A percentile compares a stretch with the other conserved stretches of the same genome.
phyloP scores from a whole-genome alignment of 1,284 basidiomycete species.

The Leucoagaricus sp. region DNA sequence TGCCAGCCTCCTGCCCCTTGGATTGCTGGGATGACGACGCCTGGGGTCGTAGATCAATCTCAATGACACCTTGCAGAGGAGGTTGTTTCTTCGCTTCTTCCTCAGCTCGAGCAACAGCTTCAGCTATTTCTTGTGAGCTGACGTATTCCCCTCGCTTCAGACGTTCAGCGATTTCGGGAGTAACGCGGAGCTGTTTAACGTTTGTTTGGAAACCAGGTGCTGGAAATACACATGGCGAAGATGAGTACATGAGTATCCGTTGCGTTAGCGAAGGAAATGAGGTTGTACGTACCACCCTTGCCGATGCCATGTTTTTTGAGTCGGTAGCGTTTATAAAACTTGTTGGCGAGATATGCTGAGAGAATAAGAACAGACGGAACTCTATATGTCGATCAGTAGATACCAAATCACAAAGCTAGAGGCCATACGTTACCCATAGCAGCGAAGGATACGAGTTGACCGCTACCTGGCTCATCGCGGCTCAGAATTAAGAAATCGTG shows the following conservation, averaged over 20 bases:
- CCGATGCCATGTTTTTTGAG: constrained; percentile 49
- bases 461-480: constrained; percentile 1
- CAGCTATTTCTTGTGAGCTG: constrained; percentile 48
- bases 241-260: too few species aligned
- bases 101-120: constrained; percentile 41
- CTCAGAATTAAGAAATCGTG: constrained; percentile 11
- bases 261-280: neutral
- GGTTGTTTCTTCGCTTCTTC: constrained; percentile 26
- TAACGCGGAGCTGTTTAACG: constrained; percentile 45
- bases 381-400: constrained; percentile 24
- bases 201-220: constrained; percentile 54
- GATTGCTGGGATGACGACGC: constrained; percentile 9
- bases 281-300: constrained; percentile 44
- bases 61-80: constrained; percentile 20
- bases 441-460: constrained; percentile 38
- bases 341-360: constrained; percentile 44
- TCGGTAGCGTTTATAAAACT: constrained; percentile 47
- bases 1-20: constrained; percentile 23
- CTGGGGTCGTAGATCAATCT: constrained; percentile 16
- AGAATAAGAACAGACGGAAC: constrained; percentile 44
- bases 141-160: constrained; percentile 49
- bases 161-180: constrained; percentile 50
- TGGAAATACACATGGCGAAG: constrained; percentile 21
- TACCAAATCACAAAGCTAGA: neutral
- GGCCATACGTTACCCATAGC: constrained; percentile 41